These are phyloP conservation scores for Fusarium temperatum DNA, from an alignment of 2,329 filamentous ascomycete genomes.

Conservation along the genomic window DNA sequence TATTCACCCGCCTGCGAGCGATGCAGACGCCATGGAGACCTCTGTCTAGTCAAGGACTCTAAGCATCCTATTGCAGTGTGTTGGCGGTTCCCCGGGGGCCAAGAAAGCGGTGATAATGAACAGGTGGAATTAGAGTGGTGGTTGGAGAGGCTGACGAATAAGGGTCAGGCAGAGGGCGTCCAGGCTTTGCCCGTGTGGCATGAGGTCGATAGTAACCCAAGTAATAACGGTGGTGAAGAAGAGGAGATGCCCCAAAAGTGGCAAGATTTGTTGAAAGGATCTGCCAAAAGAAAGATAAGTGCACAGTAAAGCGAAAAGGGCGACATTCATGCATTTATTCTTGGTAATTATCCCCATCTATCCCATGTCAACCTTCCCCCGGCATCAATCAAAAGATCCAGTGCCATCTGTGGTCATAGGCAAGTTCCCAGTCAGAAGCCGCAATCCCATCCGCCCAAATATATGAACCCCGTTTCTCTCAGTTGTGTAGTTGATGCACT, in stretches of 20 bases:
- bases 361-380: background rate
- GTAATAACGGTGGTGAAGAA: background rate
- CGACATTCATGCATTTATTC: background rate
- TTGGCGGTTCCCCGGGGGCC: background rate
- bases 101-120: background rate
- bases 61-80: conserved; percentile 61
- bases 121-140: background rate
- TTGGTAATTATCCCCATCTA: background rate
- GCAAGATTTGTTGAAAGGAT: conserved; percentile 22
- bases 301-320: background rate
- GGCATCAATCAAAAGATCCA: background rate
- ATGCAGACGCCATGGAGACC: conserved; percentile 38
- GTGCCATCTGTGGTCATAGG: background rate
- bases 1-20: conserved; percentile 22
- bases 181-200: conserved; percentile 28
- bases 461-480: background rate
- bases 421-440: background rate
- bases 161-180: background rate
- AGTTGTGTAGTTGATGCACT: background rate
- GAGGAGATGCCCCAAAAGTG: conserved; percentile 13
- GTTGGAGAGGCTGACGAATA: conserved; percentile 1
- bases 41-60: conserved; percentile 48
- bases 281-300: background rate
- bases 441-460: background rate
- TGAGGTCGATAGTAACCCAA: conserved; percentile 2